Percentiles rank a stretch among this genome's conserved stretches.
phyloP scores from a whole-genome alignment of 805 yeast species.

The Candida railenensis region DNA sequence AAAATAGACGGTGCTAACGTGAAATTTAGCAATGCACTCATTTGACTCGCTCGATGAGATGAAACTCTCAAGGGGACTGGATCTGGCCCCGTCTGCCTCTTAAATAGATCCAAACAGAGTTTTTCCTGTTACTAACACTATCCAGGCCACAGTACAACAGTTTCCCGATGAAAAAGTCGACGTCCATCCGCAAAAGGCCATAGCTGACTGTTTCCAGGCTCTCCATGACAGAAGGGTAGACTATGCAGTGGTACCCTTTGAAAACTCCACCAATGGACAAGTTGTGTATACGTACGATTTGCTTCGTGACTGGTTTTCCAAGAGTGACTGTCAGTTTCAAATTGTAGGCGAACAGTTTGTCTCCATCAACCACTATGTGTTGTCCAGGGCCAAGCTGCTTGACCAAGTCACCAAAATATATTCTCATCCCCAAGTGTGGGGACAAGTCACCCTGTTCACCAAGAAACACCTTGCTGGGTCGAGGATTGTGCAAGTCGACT shows the following conservation, averaged over 20 bases:
- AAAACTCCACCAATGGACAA: constrained; percentile 93
- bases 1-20: not conserved
- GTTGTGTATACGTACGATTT: constrained; percentile 85
- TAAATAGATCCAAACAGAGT: not conserved
- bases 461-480: constrained; percentile 23
- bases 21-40: no score
- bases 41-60: no score
- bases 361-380: constrained; percentile 73
- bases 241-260: constrained; percentile 82
- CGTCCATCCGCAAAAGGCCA: constrained; percentile 39
- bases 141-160: constrained; percentile 49
- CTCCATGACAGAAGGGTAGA: constrained; percentile 49
- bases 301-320: constrained; percentile 60
- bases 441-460: constrained; percentile 72
- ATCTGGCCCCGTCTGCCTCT: no score
- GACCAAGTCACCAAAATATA: constrained; percentile 55
- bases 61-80: no score
- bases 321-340: constrained; percentile 30
- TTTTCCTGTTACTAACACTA: not conserved
- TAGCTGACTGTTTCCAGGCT: constrained; percentile 61
- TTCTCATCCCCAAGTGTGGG: constrained; percentile 99
- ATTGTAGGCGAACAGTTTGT: constrained; percentile 82
- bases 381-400: constrained; percentile 46
- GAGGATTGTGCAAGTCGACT: constrained; percentile 29
- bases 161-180: constrained; percentile 39